These are phyloP conservation scores for Herpetospermum pedunculosum DNA, from an alignment of 306 rosid species.

Conservation along the genomic window DNA sequence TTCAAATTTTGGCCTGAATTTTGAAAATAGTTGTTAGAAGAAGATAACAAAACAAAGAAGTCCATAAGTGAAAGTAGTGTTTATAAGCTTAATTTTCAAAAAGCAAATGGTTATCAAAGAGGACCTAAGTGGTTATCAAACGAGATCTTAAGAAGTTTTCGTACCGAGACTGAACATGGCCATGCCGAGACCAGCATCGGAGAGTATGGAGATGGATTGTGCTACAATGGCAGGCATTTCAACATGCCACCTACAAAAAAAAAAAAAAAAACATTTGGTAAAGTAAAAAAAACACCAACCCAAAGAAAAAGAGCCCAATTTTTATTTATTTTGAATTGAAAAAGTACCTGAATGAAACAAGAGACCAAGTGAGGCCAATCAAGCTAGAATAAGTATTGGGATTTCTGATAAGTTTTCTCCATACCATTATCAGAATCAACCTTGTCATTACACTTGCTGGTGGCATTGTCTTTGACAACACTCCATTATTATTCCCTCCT, in stretches of 20 bases:
- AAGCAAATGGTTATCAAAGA: no score
- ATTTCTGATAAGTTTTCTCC: slow-evolving; percentile 81
- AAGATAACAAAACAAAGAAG: no score
- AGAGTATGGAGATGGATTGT: slow-evolving; percentile 71
- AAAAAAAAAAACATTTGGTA: background rate
- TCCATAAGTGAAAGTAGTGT: no score
- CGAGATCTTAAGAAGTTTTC: no score
- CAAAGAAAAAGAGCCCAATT: no score
- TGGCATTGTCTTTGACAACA: slow-evolving; percentile 36
- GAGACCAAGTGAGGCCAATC: slow-evolving; percentile 72
- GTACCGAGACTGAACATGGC: slow-evolving; percentile 92
- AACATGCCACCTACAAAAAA: slow-evolving; percentile 55
- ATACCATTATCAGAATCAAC: slow-evolving; percentile 80
- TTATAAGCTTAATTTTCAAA: no score
- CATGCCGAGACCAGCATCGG: slow-evolving; percentile 98
- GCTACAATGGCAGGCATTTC: slow-evolving; percentile 79
- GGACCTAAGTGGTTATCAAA: no score
- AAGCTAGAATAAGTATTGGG: slow-evolving; percentile 87
- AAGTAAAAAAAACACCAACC: background rate
- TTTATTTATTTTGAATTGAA: no score
- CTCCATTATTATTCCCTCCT: slow-evolving; percentile 18
- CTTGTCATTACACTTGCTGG: slow-evolving; percentile 86
- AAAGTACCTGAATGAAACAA: slow-evolving; percentile 53
- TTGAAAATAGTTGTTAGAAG: no score
- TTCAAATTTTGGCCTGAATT: no score